Evolutionary conservation across 331 rosid species (phyloP), one percentile per base, ranked within the genome.

Genomic region (Quercus phellos): DNA sequence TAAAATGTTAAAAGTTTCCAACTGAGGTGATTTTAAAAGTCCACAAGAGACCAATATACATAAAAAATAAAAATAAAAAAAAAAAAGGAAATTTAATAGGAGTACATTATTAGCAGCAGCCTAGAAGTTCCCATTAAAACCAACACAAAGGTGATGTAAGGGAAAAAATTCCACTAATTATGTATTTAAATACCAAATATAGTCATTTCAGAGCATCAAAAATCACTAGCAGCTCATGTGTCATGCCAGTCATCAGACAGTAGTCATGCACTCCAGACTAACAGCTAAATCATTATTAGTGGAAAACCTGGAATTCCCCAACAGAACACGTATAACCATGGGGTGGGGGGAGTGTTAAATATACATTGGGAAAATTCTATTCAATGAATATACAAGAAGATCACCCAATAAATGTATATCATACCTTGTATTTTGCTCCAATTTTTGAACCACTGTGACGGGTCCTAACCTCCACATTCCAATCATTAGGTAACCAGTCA

Each of bases 401-500:
- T 61, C 42, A 78, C 51, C 42, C 68, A 59, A 85, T 73, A 50
- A 78, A 71, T 72, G 29, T 55, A 74, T 63, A 50, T 4, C 38
- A 59, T 82, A 94, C 99, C 96, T 92, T 94, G 82, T 94, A 94
- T 56, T 67, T 79, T 63, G 81, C 73, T 87, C 99, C 99, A 81
- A 24, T 77, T 9, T 61, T 27, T 29, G 70, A 4, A 63, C 99
- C 99, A 86, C 96, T 88, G 72, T 91, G 81, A 56, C 99, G 90
- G 19, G 78, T 88, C 88, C 78, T 90, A 77, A 88, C 22, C 81
- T 84, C 92, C 72, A 94, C 68, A 53, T 79, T 83, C 99, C 99
- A 94, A 73, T 90, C 96, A 11, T 85, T 85, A 74, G 99, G 99
- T 79, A 94, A 92, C 99, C 99, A 94, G 64, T 86, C 88, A 38